A percentile compares a stretch with the other conserved stretches of the same genome.
Conservation (phyloP, 257 asterid genomes). For the Penstemon eatonii region DNA sequence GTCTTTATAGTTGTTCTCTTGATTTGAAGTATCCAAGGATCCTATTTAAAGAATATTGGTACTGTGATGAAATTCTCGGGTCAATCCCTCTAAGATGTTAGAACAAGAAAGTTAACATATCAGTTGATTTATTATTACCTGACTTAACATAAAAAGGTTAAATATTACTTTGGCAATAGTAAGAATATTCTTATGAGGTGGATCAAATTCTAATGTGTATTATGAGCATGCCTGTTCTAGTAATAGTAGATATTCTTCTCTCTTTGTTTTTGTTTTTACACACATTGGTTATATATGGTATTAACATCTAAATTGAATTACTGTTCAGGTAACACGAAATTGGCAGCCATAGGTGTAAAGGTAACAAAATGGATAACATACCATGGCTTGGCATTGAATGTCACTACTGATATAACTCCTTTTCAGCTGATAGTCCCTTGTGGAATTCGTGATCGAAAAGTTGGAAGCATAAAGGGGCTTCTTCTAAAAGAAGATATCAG, state of each 20-base stretch:
- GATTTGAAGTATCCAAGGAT: neutral
- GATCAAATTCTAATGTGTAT: no score
- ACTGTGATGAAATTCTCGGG: neutral
- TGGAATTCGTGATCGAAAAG: constrained; percentile 75
- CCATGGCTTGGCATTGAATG: constrained; percentile 86
- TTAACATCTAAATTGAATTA: constrained; percentile 4
- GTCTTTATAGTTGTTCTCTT: neutral
- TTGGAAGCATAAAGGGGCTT: constrained; percentile 69
- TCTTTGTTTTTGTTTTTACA: neutral
- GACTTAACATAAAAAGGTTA: neutral
- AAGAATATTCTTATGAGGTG: constrained; percentile 7
- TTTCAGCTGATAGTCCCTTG: constrained; percentile 73
- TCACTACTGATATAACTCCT: constrained; percentile 62
- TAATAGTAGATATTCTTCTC: neutral
- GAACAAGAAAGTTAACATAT: neutral
- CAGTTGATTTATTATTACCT: neutral
- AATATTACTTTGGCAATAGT: neutral
- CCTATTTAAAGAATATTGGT: neutral
- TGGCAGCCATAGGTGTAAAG: constrained; percentile 85
- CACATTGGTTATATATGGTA: neutral
- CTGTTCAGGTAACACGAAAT: constrained; percentile 60
- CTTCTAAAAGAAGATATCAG: constrained; percentile 26
- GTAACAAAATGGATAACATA: constrained; percentile 74
- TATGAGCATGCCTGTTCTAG: neutral
- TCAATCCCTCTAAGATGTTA: neutral